Conservation (phyloP, 768 basidiomycete genomes). For the Strobilomyces confusus region DNA sequence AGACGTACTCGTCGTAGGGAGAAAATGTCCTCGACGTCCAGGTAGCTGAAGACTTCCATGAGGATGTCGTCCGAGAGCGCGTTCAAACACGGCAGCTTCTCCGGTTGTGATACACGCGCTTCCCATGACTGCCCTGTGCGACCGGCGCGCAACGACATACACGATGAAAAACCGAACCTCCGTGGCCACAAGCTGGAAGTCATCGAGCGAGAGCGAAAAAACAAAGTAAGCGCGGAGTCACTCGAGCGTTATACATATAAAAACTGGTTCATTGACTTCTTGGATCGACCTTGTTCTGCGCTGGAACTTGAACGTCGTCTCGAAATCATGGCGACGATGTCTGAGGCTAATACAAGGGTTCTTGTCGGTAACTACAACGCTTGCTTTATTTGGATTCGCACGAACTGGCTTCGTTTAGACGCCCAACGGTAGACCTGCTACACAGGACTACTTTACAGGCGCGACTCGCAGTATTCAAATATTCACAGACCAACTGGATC, state of each 20-base stretch:
- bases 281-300: slow-evolving; percentile 22
- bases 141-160: slow-evolving; percentile 8
- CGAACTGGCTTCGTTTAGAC: background rate
- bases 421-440: background rate
- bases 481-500: background rate
- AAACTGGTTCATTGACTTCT: slow-evolving; percentile 14
- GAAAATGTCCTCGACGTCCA: slow-evolving; percentile 38
- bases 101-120: slow-evolving; percentile 18
- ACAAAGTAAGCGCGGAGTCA: slow-evolving; percentile 1
- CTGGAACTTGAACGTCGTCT: slow-evolving; percentile 8
- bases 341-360: slow-evolving; percentile 17
- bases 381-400: slow-evolving; percentile 15
- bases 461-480: background rate
- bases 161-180: slow-evolving; percentile 18
- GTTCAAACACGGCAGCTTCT: slow-evolving; percentile 28
- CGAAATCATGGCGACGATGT: slow-evolving; percentile 23
- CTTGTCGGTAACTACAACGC: slow-evolving; percentile 25
- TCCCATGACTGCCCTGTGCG: slow-evolving; percentile 24
- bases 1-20: slow-evolving; percentile 34
- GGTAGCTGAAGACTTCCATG: slow-evolving; percentile 34
- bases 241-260: slow-evolving; percentile 17
- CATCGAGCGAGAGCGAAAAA: slow-evolving; percentile 18
- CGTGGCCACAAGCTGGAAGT: slow-evolving; percentile 23
- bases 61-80: slow-evolving; percentile 37
- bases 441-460: background rate